Percentiles rank a stretch among this genome's conserved stretches.
Conservation (phyloP, 2,329 filamentous ascomycete species). For the Pseudogymnoascus sp. region DNA sequence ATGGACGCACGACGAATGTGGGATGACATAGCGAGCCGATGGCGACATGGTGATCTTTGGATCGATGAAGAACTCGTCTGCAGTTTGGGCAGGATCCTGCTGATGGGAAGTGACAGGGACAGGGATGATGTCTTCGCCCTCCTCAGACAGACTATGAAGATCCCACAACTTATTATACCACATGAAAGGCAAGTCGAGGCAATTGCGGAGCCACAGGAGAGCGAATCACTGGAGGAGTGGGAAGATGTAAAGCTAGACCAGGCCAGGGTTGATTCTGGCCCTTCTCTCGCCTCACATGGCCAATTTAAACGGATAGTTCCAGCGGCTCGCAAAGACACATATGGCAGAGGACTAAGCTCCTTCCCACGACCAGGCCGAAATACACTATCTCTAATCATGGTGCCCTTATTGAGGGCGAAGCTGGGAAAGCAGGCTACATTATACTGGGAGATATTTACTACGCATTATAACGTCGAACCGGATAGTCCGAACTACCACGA, state of each 20-base stretch:
- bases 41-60: constrained; percentile 59
- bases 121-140: constrained; percentile 65
- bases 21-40: constrained; percentile 69
- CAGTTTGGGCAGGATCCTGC: constrained; percentile 71
- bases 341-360: constrained; percentile 15
- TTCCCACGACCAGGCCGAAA: constrained; percentile 43
- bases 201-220: neutral
- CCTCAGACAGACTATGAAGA: constrained; percentile 72
- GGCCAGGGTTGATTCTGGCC: neutral
- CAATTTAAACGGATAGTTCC: constrained; percentile 10
- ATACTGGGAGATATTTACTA: constrained; percentile 72
- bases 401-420: constrained; percentile 51
- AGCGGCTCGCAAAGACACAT: constrained; percentile 11
- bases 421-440: constrained; percentile 52
- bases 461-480: constrained; percentile 52
- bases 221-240: constrained; percentile 8
- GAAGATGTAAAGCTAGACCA: constrained; percentile 1
- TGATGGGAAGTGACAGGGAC: constrained; percentile 54
- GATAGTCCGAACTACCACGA: constrained; percentile 62
- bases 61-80: constrained; percentile 74
- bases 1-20: constrained; percentile 66
- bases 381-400: constrained; percentile 60
- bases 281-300: constrained; percentile 3
- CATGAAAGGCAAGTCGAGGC: neutral
- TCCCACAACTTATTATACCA: constrained; percentile 42